Percentiles rank a stretch among this genome's conserved stretches.
phyloP scores from a whole-genome alignment of 129 eudicot genomes.

The Lactuca saligna region DNA sequence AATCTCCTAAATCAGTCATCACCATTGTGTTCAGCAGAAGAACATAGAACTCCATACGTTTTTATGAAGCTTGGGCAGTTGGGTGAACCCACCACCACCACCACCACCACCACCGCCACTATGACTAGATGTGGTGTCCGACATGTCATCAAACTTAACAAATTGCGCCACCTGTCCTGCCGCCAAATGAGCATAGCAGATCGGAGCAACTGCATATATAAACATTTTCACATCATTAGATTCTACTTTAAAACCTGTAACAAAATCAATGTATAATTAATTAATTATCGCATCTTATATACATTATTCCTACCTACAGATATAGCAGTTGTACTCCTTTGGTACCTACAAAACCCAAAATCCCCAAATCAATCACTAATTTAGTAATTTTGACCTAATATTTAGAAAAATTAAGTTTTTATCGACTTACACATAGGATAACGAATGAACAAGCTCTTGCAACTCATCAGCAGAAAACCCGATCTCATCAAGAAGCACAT shows the following conservation, averaged over 20 bases:
- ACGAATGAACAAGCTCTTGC: slow-evolving; percentile 73
- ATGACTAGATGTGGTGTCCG: slow-evolving; percentile 56
- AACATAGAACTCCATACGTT: slow-evolving; percentile 60
- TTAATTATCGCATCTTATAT: neutral
- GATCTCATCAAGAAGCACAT: slow-evolving; percentile 71
- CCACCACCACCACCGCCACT: slow-evolving; percentile 37
- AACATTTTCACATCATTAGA: neutral
- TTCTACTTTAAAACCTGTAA: neutral
- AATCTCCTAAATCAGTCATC: neutral
- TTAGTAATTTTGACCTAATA: neutral
- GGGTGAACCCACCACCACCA: slow-evolving; percentile 32
- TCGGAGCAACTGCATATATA: slow-evolving; percentile 58
- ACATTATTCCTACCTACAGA: slow-evolving; percentile 50
- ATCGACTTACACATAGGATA: slow-evolving; percentile 75
- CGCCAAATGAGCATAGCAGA: slow-evolving; percentile 77
- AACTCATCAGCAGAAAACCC: slow-evolving; percentile 72
- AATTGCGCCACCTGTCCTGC: slow-evolving; percentile 72
- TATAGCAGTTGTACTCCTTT: slow-evolving; percentile 68
- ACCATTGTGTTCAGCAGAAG: slow-evolving; percentile 47
- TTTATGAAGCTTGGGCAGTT: slow-evolving; percentile 49
- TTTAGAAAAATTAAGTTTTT: neutral
- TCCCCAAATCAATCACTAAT: neutral
- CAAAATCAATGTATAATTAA: too few species aligned
- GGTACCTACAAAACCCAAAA: slow-evolving; percentile 47
- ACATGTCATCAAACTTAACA: slow-evolving; percentile 58